Conservation (phyloP, 2,329 filamentous ascomycete species). For the Westerdykella ornata region DNA sequence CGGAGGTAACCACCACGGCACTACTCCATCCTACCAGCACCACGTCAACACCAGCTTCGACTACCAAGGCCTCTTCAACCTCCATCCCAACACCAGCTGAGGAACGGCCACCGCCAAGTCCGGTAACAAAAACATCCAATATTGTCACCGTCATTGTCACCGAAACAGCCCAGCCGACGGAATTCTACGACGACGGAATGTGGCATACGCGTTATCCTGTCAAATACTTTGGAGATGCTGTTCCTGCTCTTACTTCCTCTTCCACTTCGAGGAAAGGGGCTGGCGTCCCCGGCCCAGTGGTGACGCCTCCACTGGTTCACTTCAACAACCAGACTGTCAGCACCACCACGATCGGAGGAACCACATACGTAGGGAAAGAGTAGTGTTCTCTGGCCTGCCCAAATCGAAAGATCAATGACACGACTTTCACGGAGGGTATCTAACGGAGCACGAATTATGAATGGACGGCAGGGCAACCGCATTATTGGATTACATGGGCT, state of each 20-base stretch:
- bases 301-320: conserved; percentile 4
- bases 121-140: conserved; percentile 16
- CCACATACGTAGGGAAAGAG: too few relatives aligned
- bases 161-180: conserved; percentile 20
- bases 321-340: conserved; percentile 7
- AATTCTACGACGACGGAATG: conserved; percentile 42
- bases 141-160: conserved; percentile 29
- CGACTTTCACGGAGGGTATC: not conserved
- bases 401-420: not conserved
- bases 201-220: conserved; percentile 42
- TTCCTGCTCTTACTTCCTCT: conserved; percentile 3
- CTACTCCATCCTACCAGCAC: conserved; percentile 8
- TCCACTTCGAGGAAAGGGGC: conserved; percentile 1
- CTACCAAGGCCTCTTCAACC: not conserved
- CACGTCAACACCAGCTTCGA: conserved; percentile 2
- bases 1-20: conserved; percentile 9
- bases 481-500: too few relatives aligned
- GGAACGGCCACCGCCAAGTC: conserved; percentile 6
- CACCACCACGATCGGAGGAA: too few relatives aligned
- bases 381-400: too few relatives aligned
- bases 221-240: conserved; percentile 25
- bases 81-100: not conserved
- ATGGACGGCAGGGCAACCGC: not conserved
- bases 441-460: not conserved
- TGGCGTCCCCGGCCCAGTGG: not conserved